Percentiles rank a stretch among this genome's conserved stretches.
These are phyloP conservation scores for Aspergillus sparsus DNA, from an alignment of 495 filamentous ascomycete species.

Conservation along the genomic window DNA sequence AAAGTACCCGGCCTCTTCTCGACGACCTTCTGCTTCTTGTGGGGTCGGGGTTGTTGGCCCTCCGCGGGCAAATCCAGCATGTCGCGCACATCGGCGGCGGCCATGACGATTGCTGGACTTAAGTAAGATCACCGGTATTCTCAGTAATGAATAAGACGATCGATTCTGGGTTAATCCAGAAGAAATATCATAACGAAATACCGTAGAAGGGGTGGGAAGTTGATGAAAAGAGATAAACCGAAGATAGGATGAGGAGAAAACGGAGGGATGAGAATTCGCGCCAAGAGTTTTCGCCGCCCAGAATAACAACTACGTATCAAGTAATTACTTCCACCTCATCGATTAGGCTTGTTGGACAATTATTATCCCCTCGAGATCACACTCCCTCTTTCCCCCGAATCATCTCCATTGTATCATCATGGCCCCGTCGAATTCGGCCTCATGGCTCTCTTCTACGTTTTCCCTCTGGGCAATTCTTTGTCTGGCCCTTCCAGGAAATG, in stretches of 20 bases:
- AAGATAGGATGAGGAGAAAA: constrained; percentile 1
- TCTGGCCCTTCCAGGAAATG: constrained; percentile 63
- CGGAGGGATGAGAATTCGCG: constrained; percentile 26
- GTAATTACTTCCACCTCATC: constrained; percentile 4
- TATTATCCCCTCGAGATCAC: constrained; percentile 1
- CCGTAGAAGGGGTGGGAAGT: too few species aligned
- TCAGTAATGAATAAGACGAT: too few species aligned
- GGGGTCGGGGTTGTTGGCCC: constrained; percentile 56
- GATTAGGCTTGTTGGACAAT: neutral
- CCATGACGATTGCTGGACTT: constrained; percentile 49
- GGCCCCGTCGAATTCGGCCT: constrained; percentile 38
- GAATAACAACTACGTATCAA: constrained; percentile 5
- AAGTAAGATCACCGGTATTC: too few species aligned
- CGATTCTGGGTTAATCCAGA: too few species aligned
- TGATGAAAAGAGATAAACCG: constrained; percentile 19
- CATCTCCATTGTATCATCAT: constrained; percentile 26
- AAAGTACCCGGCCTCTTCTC: constrained; percentile 66
- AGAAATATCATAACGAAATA: too few species aligned
- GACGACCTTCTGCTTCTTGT: constrained; percentile 76
- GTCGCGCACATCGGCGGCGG: constrained; percentile 83
- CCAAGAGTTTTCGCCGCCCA: constrained; percentile 26
- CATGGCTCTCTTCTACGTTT: constrained; percentile 44
- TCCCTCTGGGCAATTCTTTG: constrained; percentile 43
- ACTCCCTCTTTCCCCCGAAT: neutral
- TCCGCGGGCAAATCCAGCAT: constrained; percentile 78